These are phyloP conservation scores for Diaporthe nobilis DNA, from an alignment of 2,329 filamentous ascomycete species.

Conservation along the genomic window DNA sequence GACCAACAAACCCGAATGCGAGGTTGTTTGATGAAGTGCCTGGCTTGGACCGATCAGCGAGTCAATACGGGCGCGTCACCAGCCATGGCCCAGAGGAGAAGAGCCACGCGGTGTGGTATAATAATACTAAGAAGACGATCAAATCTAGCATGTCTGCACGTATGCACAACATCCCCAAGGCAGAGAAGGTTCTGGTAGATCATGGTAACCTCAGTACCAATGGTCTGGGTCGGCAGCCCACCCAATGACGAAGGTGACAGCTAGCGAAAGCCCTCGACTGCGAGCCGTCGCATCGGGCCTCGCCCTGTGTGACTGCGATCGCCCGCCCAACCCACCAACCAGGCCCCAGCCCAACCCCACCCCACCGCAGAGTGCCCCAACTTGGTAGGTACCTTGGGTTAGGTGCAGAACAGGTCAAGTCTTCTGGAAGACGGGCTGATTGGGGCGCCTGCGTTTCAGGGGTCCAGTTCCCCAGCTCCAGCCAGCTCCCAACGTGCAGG, in stretches of 20 bases:
- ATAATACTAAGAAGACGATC: slow-evolving; percentile 3
- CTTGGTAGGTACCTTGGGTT: not conserved
- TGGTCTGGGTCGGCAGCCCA: slow-evolving; percentile 23
- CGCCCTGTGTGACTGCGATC: not conserved
- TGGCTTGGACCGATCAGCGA: not conserved
- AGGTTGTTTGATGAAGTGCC: not conserved
- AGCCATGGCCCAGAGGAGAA: not conserved
- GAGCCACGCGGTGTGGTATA: not conserved
- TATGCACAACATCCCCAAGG: slow-evolving; percentile 26
- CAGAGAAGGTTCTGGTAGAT: slow-evolving; percentile 28
- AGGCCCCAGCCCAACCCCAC: not conserved
- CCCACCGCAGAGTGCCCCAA: not conserved
- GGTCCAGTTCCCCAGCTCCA: slow-evolving; percentile 11
- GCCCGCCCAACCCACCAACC: slow-evolving; percentile 4
- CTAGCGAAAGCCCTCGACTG: not conserved
- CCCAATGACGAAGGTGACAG: slow-evolving; percentile 26
- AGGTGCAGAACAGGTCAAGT: not conserved
- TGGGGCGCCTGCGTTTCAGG: slow-evolving; percentile 17
- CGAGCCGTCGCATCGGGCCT: not conserved
- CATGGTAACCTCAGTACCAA: slow-evolving; percentile 33
- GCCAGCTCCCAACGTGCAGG: not conserved
- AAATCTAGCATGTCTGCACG: not conserved
- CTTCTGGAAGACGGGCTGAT: slow-evolving; percentile 1
- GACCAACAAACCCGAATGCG: not conserved
- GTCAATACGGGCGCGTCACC: not conserved